These are phyloP conservation scores for Protostelium mycophagum DNA, from an alignment of 78 protist genomes.

Conservation along the genomic window DNA sequence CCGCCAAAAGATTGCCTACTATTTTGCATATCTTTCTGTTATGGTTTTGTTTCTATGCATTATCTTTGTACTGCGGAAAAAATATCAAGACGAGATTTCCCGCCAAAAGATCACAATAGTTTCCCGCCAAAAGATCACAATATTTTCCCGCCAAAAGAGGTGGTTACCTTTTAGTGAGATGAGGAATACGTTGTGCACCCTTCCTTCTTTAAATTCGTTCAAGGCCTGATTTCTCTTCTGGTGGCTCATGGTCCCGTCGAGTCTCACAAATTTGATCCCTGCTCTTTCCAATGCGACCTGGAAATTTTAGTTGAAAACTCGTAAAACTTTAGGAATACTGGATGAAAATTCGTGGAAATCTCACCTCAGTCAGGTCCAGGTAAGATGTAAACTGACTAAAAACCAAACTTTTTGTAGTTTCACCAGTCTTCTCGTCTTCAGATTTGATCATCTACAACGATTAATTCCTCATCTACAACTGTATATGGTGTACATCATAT, in stretches of 20 bases:
- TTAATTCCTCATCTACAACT: neutral
- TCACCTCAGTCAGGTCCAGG: neutral
- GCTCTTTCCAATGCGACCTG: neutral
- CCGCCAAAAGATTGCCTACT: neutral
- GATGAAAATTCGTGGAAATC: neutral
- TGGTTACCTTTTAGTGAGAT: slow-evolving; percentile 18
- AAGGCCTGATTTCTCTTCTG: slow-evolving; percentile 17
- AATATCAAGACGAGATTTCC: too few species aligned
- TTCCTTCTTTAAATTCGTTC: slow-evolving; percentile 8
- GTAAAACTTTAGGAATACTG: too few species aligned
- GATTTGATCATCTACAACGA: neutral
- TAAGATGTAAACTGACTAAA: neutral
- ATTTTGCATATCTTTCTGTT: neutral
- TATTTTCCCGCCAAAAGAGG: too few species aligned
- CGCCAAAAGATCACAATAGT: too few species aligned
- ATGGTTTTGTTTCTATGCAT: too few species aligned
- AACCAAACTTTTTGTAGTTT: neutral
- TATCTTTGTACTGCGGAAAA: too few species aligned
- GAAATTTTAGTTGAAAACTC: neutral
- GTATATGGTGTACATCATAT: too few species aligned
- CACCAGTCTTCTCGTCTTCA: neutral
- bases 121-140: too few species aligned
- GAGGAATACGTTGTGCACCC: slow-evolving; percentile 14
- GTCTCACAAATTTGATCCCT: slow-evolving; percentile 8
- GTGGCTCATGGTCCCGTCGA: slow-evolving; percentile 57